These are phyloP conservation scores for Pleurostoma richardsiae DNA, from an alignment of 2,329 filamentous ascomycete species.

Conservation along the genomic window DNA sequence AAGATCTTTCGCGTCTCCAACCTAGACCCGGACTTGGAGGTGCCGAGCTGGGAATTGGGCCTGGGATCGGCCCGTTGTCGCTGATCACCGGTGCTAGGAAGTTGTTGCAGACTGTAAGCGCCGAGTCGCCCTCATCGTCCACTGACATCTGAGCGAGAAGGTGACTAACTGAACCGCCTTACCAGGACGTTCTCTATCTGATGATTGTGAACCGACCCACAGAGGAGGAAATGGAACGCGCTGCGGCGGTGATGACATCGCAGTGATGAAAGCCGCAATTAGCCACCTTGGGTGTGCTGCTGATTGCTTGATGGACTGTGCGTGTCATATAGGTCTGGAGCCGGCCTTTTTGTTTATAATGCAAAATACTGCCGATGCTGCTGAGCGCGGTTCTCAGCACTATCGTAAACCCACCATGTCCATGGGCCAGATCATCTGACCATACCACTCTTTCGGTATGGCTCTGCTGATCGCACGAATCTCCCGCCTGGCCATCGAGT, in stretches of 20 bases:
- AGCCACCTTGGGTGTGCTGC: too few relatives aligned
- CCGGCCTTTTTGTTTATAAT: too few relatives aligned
- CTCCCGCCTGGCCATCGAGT: constrained; percentile 16
- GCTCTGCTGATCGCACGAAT: constrained; percentile 15
- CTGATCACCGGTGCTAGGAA: constrained; percentile 7
- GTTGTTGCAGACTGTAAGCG: constrained; percentile 6
- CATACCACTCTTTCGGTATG: constrained; percentile 13
- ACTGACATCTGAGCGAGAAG: too few relatives aligned
- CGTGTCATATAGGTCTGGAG: too few relatives aligned
- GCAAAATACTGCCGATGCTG: too few relatives aligned
- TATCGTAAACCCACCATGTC: constrained; percentile 2
- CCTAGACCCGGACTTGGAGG: not conserved
- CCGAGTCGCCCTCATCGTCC: not conserved
- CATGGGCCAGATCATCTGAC: constrained; percentile 15
- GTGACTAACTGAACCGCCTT: too few relatives aligned
- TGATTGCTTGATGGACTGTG: too few relatives aligned
- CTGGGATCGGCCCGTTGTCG: constrained; percentile 1
- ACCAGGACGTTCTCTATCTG: constrained; percentile 10
- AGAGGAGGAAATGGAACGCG: constrained; percentile 2
- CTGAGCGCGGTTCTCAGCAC: too few relatives aligned
- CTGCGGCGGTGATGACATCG: not conserved
- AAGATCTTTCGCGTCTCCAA: not conserved
- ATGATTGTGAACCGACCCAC: constrained; percentile 8
- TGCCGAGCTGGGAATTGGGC: not conserved
- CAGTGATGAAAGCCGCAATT: too few relatives aligned